These are phyloP conservation scores for Monosporozyma servazzii DNA, from an alignment of 805 yeast species.

Conservation along the genomic window DNA sequence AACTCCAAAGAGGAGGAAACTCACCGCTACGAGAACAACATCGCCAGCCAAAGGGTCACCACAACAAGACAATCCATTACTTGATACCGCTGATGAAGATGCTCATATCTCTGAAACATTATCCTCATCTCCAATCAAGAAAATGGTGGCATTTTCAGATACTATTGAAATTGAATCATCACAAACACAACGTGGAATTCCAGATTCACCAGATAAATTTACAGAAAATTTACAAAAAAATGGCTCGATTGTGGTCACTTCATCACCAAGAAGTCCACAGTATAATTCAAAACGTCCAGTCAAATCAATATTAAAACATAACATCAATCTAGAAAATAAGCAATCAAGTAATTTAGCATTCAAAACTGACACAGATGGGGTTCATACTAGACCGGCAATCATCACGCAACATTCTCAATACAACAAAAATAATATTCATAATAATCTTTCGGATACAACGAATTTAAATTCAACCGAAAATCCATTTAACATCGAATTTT, in stretches of 20 bases:
- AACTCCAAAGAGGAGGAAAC: conserved; percentile 18
- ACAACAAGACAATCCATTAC: not conserved
- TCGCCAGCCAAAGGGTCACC: not conserved
- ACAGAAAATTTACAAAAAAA: not conserved
- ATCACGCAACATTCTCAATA: not conserved
- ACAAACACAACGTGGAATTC: conserved; percentile 9
- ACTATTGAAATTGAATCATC: conserved; percentile 17
- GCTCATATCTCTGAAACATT: not conserved
- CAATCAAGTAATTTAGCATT: not conserved
- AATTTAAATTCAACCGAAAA: not conserved
- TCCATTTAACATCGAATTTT: conserved; percentile 11
- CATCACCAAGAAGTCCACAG: conserved; percentile 16
- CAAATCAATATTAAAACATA: conserved; percentile 19
- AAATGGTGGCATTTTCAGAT: conserved; percentile 27
- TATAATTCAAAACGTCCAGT: conserved; percentile 14
- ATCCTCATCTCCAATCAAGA: conserved; percentile 17
- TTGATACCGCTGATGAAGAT: not conserved
- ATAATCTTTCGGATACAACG: not conserved
- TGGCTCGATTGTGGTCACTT: conserved; percentile 2
- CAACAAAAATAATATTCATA: not conserved
- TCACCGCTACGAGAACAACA: not conserved
- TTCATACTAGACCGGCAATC: not conserved
- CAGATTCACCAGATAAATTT: not conserved
- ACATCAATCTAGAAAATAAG: not conserved
- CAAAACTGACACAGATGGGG: no score